Evolutionary conservation across 2,329 filamentous ascomycete genomes (phyloP).

Genomic region (Scopulariopsis brevicaulis): DNA sequence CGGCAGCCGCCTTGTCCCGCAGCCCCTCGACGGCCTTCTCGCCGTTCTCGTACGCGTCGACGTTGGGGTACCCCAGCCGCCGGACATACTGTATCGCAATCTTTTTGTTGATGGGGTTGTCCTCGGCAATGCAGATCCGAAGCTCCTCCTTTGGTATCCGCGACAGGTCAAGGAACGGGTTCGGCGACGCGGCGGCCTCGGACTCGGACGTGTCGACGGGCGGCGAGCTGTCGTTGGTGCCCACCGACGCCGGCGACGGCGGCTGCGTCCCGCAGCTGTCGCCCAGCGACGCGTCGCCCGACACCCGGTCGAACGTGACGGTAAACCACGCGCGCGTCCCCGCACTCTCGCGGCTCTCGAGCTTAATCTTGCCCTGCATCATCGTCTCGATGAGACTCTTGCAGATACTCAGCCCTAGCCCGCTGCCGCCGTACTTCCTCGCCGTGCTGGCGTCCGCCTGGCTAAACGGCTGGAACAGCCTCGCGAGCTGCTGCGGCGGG

Average conservation of each 20-base stretch:
- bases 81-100: conserved; percentile 88
- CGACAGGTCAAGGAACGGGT: conserved; percentile 54
- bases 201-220: conserved; percentile 14
- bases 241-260: conserved; percentile 20
- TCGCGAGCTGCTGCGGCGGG: conserved; percentile 66
- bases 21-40: conserved; percentile 79
- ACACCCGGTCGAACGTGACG: conserved; percentile 75
- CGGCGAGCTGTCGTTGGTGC: conserved; percentile 7
- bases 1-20: conserved; percentile 58
- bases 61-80: conserved; percentile 68
- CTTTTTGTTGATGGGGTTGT: conserved; percentile 89
- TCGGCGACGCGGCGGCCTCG: conserved; percentile 26
- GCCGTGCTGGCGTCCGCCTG: conserved; percentile 88
- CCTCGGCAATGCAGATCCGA: conserved; percentile 85
- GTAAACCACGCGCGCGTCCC: conserved; percentile 71
- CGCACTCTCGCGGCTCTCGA: conserved; percentile 63
- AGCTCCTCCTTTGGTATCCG: conserved; percentile 66
- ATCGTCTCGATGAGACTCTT: conserved; percentile 89
- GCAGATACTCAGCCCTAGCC: conserved; percentile 85
- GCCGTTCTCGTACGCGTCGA: conserved; percentile 85
- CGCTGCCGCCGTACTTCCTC: conserved; percentile 83
- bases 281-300: conserved; percentile 44
- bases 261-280: conserved; percentile 32
- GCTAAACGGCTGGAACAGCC: conserved; percentile 85
- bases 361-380: conserved; percentile 74